phyloP scores from a whole-genome alignment of 345 rosid species.

The Syzygium aqueum region DNA sequence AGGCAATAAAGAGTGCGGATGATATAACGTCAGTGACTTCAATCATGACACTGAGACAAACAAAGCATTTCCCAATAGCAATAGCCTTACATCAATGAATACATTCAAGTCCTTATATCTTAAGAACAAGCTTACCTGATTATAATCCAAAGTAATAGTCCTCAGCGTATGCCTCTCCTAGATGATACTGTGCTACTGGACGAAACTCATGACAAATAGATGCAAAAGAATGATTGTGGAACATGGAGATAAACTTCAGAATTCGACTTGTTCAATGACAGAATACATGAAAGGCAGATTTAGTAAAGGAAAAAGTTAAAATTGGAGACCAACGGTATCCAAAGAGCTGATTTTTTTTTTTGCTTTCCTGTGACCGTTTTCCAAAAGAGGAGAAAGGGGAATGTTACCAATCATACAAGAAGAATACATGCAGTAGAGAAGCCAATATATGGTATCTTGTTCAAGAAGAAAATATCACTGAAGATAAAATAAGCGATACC shows the following conservation, averaged over 20 bases:
- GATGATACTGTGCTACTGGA: neutral
- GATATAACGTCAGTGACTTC: neutral
- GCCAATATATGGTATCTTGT: neutral
- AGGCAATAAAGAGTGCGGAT: neutral
- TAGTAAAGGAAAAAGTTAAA: neutral
- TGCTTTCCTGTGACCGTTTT: neutral
- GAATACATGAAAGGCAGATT: neutral
- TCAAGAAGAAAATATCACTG: neutral
- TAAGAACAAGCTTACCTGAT: neutral
- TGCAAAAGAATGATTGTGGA: neutral
- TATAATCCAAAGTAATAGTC: neutral
- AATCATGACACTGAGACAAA: neutral
- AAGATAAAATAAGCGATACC: neutral
- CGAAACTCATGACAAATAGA: neutral
- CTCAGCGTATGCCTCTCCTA: neutral
- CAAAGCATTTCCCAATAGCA: neutral
- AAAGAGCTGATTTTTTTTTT: neutral
- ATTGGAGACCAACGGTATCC: neutral
- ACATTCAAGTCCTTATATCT: neutral
- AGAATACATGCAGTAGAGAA: neutral
- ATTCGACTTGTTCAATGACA: neutral
- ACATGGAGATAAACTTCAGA: neutral
- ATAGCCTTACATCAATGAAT: neutral
- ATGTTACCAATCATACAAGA: neutral
- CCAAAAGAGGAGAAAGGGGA: neutral